phyloP scores from a whole-genome alignment of 768 basidiomycete species.

The Trametes maxima region DNA sequence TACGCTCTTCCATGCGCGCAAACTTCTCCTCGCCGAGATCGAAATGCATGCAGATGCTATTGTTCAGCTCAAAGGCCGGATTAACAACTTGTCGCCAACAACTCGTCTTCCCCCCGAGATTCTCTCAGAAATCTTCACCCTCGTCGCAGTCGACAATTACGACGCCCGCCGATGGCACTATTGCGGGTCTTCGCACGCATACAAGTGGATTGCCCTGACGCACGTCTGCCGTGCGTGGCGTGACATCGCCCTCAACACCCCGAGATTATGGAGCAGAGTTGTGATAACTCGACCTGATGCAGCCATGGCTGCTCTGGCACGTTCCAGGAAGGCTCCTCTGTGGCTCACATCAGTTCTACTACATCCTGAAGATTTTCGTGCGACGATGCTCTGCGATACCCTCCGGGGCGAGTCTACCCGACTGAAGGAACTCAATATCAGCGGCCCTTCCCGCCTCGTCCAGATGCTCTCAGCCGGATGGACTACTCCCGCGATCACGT shows the following conservation, averaged over 20 bases:
- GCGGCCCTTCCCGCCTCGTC: neutral
- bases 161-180: neutral
- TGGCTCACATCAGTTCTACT: neutral
- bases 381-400: neutral
- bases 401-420: neutral
- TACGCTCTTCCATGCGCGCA: neutral
- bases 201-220: constrained; percentile 10
- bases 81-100: neutral
- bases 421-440: neutral
- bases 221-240: constrained; percentile 18
- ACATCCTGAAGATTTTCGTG: neutral
- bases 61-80: neutral
- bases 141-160: neutral
- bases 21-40: neutral
- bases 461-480: neutral
- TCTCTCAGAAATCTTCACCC: constrained; percentile 8
- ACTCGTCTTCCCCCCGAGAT: constrained; percentile 6
- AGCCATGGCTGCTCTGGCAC: neutral
- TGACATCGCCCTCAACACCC: constrained; percentile 6
- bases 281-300: neutral
- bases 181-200: neutral
- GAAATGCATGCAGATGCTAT: neutral
- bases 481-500: neutral
- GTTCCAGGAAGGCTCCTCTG: constrained; percentile 10
- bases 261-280: constrained; percentile 14